phyloP scores from a whole-genome alignment of 2,329 filamentous ascomycete genomes.

The Stachybotrys chartarum region DNA sequence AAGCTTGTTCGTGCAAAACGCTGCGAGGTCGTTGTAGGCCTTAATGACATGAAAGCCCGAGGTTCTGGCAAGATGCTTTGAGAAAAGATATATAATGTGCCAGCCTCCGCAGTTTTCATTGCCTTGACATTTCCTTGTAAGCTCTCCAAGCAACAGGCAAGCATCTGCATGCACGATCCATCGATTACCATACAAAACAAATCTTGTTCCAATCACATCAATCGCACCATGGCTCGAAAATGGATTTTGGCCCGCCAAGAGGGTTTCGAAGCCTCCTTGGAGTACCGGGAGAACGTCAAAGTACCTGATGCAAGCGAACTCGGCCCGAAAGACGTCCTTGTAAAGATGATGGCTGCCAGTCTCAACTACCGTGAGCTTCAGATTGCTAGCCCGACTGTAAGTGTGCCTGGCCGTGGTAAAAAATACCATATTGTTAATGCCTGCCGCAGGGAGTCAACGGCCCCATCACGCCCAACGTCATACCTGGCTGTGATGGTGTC shows the following conservation, averaged over 20 bases:
- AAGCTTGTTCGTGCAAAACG: too few relatives aligned
- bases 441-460: conserved; percentile 11
- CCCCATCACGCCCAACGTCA: conserved; percentile 14
- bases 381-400: conserved; percentile 23
- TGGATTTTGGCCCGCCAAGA: conserved; percentile 24
- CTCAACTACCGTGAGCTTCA: conserved; percentile 42
- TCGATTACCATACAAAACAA: background rate
- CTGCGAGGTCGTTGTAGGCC: too few relatives aligned
- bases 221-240: conserved; percentile 18
- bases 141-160: background rate
- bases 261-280: conserved; percentile 24
- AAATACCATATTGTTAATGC: background rate
- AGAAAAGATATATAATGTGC: too few relatives aligned
- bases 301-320: conserved; percentile 21
- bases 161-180: background rate
- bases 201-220: background rate
- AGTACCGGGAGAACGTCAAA: conserved; percentile 18
- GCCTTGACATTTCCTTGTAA: background rate
- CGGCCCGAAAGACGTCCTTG: conserved; percentile 52
- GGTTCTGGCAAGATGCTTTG: too few relatives aligned
- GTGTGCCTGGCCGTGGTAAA: conserved; percentile 9
- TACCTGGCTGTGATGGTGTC: conserved; percentile 31
- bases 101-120: background rate
- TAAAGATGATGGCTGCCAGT: conserved; percentile 45
- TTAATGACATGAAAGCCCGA: too few relatives aligned